phyloP scores from a whole-genome alignment of 2,329 filamentous ascomycete genomes.

The Didymella exigua region DNA sequence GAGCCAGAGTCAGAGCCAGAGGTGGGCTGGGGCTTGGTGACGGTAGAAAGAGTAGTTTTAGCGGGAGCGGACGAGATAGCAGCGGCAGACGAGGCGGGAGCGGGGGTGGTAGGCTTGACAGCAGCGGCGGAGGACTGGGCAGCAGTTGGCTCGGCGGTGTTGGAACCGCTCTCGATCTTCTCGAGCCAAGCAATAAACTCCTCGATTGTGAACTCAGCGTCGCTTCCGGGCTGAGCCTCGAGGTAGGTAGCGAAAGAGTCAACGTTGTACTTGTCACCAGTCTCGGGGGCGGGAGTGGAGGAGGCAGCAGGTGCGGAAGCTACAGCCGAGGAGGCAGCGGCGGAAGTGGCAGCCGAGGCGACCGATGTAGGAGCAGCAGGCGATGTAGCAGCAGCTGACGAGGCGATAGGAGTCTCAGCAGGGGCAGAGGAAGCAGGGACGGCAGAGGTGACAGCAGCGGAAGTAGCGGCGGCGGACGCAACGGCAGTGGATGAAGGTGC shows the following conservation, averaged over 20 bases:
- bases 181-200: constrained; percentile 19
- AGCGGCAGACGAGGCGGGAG: not conserved
- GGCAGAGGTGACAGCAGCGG: constrained; percentile 13
- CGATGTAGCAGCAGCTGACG: constrained; percentile 6
- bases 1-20: constrained; percentile 20
- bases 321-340: constrained; percentile 11
- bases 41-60: constrained; percentile 26
- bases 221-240: constrained; percentile 14
- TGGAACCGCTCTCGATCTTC: constrained; percentile 15
- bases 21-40: constrained; percentile 29
- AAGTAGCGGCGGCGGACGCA: constrained; percentile 8
- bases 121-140: constrained; percentile 1
- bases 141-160: constrained; percentile 8
- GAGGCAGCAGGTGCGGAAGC: constrained; percentile 18
- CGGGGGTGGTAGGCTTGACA: constrained; percentile 1
- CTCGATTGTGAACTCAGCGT: constrained; percentile 11
- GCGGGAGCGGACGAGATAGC: constrained; percentile 17
- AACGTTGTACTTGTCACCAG: constrained; percentile 13
- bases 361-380: constrained; percentile 6
- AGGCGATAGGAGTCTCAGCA: not conserved
- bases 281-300: constrained; percentile 14
- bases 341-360: constrained; percentile 3
- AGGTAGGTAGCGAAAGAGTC: constrained; percentile 8
- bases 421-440: constrained; percentile 3
- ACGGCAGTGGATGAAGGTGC: constrained; percentile 15